phyloP scores from a whole-genome alignment of 306 rosid species.

The Luffa acutangula region DNA sequence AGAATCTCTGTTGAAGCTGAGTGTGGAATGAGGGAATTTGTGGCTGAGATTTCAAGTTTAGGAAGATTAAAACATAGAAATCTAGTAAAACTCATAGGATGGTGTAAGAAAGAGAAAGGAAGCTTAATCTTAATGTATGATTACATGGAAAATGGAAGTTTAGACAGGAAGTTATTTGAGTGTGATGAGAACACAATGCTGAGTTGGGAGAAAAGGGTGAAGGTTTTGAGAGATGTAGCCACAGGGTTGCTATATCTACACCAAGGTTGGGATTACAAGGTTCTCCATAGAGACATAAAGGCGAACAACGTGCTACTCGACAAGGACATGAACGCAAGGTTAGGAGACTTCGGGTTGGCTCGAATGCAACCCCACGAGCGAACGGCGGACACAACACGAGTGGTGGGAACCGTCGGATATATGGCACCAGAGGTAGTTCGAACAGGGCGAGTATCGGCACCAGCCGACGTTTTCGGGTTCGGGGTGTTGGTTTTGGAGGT shows the following conservation, averaged over 20 bases:
- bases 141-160: slow-evolving; percentile 54
- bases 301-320: slow-evolving; percentile 57
- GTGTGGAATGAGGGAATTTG: slow-evolving; percentile 50
- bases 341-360: slow-evolving; percentile 59
- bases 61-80: slow-evolving; percentile 63
- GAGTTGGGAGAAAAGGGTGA: slow-evolving; percentile 43
- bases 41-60: slow-evolving; percentile 58
- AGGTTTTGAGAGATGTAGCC: slow-evolving; percentile 46
- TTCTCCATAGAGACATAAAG: slow-evolving; percentile 59
- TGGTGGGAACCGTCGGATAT: slow-evolving; percentile 55
- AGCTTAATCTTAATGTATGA: slow-evolving; percentile 51
- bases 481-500: slow-evolving; percentile 54
- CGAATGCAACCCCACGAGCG: slow-evolving; percentile 36
- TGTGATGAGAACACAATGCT: slow-evolving; percentile 25
- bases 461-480: slow-evolving; percentile 48
- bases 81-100: slow-evolving; percentile 52
- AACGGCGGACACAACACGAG: slow-evolving; percentile 31
- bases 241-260: slow-evolving; percentile 46
- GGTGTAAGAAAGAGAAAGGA: slow-evolving; percentile 54
- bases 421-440: slow-evolving; percentile 51
- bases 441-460: slow-evolving; percentile 30
- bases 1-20: slow-evolving; percentile 32
- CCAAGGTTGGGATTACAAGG: slow-evolving; percentile 64
- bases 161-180: slow-evolving; percentile 50
- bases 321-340: slow-evolving; percentile 51